Conservation (phyloP, 345 rosid species). For the Corymbia maculata region DNA sequence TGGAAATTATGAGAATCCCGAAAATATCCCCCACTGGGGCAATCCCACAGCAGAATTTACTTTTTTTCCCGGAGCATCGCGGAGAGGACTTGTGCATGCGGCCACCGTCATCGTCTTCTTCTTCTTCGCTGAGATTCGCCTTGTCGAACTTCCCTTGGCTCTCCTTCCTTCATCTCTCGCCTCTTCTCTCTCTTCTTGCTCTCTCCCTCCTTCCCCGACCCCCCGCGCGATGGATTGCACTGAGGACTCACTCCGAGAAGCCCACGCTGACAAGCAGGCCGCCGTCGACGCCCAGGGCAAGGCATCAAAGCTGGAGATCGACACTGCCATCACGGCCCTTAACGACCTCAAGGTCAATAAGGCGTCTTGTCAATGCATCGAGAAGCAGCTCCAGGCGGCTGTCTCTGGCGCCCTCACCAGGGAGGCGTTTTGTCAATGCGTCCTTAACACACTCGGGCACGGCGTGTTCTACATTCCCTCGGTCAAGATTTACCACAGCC, state of each 20-base stretch:
- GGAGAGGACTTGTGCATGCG: no score
- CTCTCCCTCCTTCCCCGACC: background rate
- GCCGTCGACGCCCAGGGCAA: slow-evolving; percentile 51
- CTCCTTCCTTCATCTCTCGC: slow-evolving; percentile 5
- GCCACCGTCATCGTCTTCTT: no score
- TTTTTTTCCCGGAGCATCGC: no score
- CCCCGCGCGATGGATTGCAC: background rate
- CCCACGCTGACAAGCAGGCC: slow-evolving; percentile 43
- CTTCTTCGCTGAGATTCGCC: background rate
- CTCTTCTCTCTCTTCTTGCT: slow-evolving; percentile 16
- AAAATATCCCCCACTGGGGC: background rate
- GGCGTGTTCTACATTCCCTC: no score
- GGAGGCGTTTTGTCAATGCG: no score
- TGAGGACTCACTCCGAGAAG: slow-evolving; percentile 56
- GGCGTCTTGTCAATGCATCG: fast-evolving
- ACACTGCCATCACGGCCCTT: fast-evolving
- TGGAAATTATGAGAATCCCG: no score
- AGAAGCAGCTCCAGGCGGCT: no score
- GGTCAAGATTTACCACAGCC: no score
- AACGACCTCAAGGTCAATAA: no score
- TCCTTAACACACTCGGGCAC: fast-evolving
- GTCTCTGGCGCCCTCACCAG: fast-evolving
- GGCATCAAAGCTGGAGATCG: no score
- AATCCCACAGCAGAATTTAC: no score
- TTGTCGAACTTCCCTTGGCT: background rate